Conservation (phyloP, 805 yeast genomes). For the Cyberlindnera saturnus region DNA sequence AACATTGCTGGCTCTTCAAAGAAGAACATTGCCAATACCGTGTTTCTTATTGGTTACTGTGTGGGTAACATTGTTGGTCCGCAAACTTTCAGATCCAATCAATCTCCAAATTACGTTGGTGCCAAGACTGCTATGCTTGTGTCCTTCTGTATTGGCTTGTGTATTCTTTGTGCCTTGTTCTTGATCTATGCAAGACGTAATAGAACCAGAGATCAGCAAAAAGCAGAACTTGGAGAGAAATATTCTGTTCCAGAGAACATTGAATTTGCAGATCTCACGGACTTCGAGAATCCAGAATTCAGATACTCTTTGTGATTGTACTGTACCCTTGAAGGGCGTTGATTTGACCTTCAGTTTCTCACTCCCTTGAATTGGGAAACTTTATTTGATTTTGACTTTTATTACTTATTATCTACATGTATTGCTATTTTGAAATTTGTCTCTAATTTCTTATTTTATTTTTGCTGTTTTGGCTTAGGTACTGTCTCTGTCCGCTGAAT, state of each 20-base stretch:
- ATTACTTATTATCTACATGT: too few species aligned
- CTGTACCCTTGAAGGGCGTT: not conserved
- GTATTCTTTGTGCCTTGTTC: slow-evolving; percentile 30
- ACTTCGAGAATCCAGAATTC: slow-evolving; percentile 26
- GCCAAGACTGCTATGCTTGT: slow-evolving; percentile 35
- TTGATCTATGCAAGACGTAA: slow-evolving; percentile 33
- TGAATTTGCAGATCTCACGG: slow-evolving; percentile 42
- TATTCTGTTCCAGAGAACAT: slow-evolving; percentile 25
- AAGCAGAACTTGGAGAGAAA: slow-evolving; percentile 20
- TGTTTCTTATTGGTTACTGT: slow-evolving; percentile 57
- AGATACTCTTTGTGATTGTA: slow-evolving; percentile 16
- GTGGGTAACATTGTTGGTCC: slow-evolving; percentile 71
- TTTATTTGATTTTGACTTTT: too few species aligned
- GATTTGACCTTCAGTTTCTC: too few species aligned
- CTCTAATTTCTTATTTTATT: too few species aligned
- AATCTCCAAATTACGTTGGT: slow-evolving; percentile 53
- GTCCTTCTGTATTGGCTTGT: slow-evolving; percentile 9
- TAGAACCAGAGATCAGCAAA: slow-evolving; percentile 31
- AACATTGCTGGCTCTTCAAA: slow-evolving; percentile 71
- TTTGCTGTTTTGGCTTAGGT: too few species aligned
- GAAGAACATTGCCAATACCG: slow-evolving; percentile 51
- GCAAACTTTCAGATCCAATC: slow-evolving; percentile 51
- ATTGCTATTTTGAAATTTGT: too few species aligned
- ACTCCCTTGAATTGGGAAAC: too few species aligned
- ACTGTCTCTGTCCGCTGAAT: too few species aligned